These are phyloP conservation scores for Capsella bursapastoris DNA, from an alignment of 345 rosid species.

Conservation along the genomic window DNA sequence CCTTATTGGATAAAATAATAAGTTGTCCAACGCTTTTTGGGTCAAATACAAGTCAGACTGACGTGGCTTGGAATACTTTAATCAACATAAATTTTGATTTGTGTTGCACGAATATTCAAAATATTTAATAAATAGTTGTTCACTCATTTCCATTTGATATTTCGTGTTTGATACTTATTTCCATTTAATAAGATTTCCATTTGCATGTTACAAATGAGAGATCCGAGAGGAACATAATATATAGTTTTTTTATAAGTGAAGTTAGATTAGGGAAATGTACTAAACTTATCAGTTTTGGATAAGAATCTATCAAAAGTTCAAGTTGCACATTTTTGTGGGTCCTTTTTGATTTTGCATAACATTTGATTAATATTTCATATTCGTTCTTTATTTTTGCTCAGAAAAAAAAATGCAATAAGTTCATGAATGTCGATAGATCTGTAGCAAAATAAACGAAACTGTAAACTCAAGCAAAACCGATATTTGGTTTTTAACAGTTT, in stretches of 20 bases:
- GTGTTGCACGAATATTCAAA: background rate
- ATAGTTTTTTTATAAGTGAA: background rate
- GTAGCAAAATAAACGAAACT: too few species aligned
- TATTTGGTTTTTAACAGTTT: too few species aligned
- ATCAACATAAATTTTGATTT: slow-evolving; percentile 5
- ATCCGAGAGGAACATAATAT: slow-evolving; percentile 19
- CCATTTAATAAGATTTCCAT: slow-evolving; percentile 29
- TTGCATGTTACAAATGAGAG: slow-evolving; percentile 14
- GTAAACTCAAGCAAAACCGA: too few species aligned
- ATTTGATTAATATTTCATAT: too few species aligned
- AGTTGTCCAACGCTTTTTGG: slow-evolving; percentile 26
- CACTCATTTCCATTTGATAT: background rate
- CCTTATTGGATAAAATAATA: slow-evolving; percentile 30
- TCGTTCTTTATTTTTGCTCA: too few species aligned
- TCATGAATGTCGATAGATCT: too few species aligned
- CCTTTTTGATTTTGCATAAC: background rate
- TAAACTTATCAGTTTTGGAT: slow-evolving; percentile 32
- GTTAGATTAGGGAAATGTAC: slow-evolving; percentile 30
- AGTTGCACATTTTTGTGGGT: slow-evolving; percentile 37
- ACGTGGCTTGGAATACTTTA: slow-evolving; percentile 33
- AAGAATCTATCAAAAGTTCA: slow-evolving; percentile 33
- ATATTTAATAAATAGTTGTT: background rate
- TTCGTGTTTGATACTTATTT: slow-evolving; percentile 12
- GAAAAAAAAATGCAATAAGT: too few species aligned
- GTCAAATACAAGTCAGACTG: slow-evolving; percentile 43